These are phyloP conservation scores for Coriolopsis trogii DNA, from an alignment of 1,284 basidiomycete genomes.

Conservation along the genomic window DNA sequence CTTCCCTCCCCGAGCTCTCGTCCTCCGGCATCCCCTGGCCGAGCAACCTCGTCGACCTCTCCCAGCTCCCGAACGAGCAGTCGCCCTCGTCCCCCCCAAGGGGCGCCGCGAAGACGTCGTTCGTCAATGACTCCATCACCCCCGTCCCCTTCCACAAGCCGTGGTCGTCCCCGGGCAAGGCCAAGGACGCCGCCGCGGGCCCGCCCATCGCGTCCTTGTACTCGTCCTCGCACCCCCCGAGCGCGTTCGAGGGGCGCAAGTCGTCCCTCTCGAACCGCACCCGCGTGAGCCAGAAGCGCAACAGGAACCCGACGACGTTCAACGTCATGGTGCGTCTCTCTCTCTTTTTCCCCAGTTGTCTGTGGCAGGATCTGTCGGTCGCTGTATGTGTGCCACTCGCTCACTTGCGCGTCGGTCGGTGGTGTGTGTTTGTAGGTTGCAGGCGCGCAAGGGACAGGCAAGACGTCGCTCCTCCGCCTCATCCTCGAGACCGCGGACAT, in stretches of 20 bases:
- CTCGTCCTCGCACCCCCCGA: conserved; percentile 60
- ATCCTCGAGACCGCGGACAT: conserved; percentile 77
- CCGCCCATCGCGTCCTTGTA: conserved; percentile 67
- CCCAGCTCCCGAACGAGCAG: conserved; percentile 56
- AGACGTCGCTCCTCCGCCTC: conserved; percentile 71
- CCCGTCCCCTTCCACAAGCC: conserved; percentile 81
- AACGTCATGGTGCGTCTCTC: conserved; percentile 71
- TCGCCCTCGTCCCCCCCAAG: conserved; percentile 44
- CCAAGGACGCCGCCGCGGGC: conserved; percentile 38
- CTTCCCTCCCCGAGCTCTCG: conserved; percentile 74
- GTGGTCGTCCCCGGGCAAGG: conserved; percentile 53
- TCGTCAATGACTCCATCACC: conserved; percentile 48
- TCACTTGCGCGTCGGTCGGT: background rate
- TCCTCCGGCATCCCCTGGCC: conserved; percentile 80
- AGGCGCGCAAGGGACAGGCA: conserved; percentile 78
- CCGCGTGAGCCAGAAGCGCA: conserved; percentile 54
- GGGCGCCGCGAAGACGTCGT: conserved; percentile 69
- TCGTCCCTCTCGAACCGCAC: conserved; percentile 40
- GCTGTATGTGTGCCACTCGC: background rate
- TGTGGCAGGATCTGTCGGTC: no score
- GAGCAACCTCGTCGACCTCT: conserved; percentile 72
- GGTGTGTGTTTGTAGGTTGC: conserved; percentile 54
- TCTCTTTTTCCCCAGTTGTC: background rate
- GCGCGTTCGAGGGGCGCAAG: conserved; percentile 56
- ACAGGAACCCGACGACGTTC: conserved; percentile 74